Conservation (phyloP, 73 alveolate genomes). For the Paramecium sonneborni region DNA sequence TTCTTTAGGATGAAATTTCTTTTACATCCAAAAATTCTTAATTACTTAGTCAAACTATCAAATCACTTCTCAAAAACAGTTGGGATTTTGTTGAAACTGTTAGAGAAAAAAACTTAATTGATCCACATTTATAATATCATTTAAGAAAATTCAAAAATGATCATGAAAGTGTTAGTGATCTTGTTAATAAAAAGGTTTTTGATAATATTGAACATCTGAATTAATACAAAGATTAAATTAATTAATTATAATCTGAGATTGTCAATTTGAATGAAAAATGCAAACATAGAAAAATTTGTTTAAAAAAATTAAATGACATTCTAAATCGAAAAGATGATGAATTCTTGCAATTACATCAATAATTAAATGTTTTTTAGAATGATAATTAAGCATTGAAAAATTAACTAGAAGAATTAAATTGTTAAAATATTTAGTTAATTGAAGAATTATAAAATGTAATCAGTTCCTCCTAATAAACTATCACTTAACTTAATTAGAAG, state of each 20-base stretch:
- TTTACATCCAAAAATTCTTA: not conserved
- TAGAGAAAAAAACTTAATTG: not conserved
- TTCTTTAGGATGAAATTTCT: not conserved
- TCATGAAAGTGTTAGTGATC: slow-evolving; percentile 31
- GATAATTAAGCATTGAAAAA: not conserved
- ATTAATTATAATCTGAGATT: not conserved
- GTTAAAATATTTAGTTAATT: not conserved
- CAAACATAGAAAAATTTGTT: slow-evolving; percentile 33
- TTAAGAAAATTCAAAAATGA: slow-evolving; percentile 34
- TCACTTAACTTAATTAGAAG: not conserved
- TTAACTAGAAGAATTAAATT: not conserved
- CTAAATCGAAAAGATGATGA: not conserved
- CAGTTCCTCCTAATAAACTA: not conserved
- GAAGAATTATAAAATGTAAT: not conserved
- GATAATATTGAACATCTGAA: not conserved
- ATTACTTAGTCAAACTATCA: not conserved
- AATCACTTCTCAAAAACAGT: not conserved
- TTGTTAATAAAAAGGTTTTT: not conserved
- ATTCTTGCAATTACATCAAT: not conserved
- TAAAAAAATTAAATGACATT: slow-evolving; percentile 35
- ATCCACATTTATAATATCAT: not conserved
- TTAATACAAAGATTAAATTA: not conserved
- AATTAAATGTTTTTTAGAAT: not conserved
- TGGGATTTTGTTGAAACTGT: slow-evolving; percentile 6
- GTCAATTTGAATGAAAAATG: slow-evolving; percentile 1